A percentile compares a stretch with the other conserved stretches of the same genome.
Conservation (phyloP, 768 basidiomycete genomes). For the Filobasidium wieringae region DNA sequence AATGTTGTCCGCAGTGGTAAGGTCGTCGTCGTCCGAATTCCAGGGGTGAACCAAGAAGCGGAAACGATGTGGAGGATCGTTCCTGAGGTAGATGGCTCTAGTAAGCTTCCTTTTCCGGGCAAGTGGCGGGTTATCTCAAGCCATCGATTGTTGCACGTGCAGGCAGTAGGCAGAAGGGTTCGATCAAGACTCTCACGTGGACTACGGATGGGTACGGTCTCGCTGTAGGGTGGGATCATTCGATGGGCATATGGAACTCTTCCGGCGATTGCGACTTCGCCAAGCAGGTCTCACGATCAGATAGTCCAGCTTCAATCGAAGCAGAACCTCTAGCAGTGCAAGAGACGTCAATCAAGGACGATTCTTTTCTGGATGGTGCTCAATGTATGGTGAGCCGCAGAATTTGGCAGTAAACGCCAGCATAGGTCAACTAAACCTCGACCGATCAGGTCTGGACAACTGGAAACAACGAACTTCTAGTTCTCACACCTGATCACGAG, state of each 20-base stretch:
- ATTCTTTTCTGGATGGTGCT: slow-evolving; percentile 55
- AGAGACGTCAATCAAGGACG: slow-evolving; percentile 75
- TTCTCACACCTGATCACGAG: slow-evolving; percentile 45
- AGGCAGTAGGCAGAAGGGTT: slow-evolving; percentile 6
- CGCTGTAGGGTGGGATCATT: slow-evolving; percentile 78
- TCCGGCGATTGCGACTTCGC: slow-evolving; percentile 76
- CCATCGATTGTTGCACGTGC: slow-evolving; percentile 7
- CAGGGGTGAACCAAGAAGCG: slow-evolving; percentile 23
- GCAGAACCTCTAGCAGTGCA: slow-evolving; percentile 55
- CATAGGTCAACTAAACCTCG: neutral
- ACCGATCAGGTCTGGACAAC: slow-evolving; percentile 76
- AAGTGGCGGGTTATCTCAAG: slow-evolving; percentile 10
- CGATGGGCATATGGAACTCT: slow-evolving; percentile 84
- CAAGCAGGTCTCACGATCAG: slow-evolving; percentile 59
- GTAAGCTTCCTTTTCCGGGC: slow-evolving; percentile 17
- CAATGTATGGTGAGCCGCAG: neutral
- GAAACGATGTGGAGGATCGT: slow-evolving; percentile 19
- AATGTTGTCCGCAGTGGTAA: slow-evolving; percentile 3
- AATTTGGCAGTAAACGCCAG: too few relatives aligned
- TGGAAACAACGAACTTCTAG: slow-evolving; percentile 78
- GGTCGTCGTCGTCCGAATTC: slow-evolving; percentile 57
- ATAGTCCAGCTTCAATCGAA: slow-evolving; percentile 50
- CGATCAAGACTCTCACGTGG: slow-evolving; percentile 57
- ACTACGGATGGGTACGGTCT: slow-evolving; percentile 90
- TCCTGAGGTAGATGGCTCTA: slow-evolving; percentile 18